Conservation (phyloP, 306 rosid species). For the Vigna nakashimae region DNA sequence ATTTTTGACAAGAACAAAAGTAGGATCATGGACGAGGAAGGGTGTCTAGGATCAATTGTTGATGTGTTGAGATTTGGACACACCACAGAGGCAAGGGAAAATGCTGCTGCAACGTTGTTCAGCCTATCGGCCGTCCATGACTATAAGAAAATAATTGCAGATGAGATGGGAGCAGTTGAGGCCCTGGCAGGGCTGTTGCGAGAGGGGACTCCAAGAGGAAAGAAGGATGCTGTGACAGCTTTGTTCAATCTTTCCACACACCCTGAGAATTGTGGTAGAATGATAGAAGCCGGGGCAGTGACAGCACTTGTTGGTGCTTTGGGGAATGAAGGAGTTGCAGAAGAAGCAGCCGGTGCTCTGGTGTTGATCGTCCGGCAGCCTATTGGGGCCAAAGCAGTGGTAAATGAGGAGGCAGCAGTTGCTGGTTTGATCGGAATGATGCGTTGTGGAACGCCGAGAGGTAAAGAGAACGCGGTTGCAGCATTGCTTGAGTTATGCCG, state of each 20-base stretch:
- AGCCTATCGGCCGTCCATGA: slow-evolving; percentile 94
- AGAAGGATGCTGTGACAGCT: slow-evolving; percentile 96
- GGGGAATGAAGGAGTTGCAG: slow-evolving; percentile 80
- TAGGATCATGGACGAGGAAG: slow-evolving; percentile 78
- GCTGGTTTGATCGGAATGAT: slow-evolving; percentile 81
- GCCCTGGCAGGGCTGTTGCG: slow-evolving; percentile 75
- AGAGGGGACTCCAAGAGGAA: slow-evolving; percentile 87
- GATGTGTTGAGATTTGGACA: slow-evolving; percentile 81
- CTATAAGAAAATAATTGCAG: slow-evolving; percentile 88
- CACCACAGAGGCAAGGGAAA: slow-evolving; percentile 92
- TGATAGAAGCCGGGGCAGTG: slow-evolving; percentile 84
- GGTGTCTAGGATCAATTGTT: slow-evolving; percentile 79
- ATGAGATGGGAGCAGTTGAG: slow-evolving; percentile 73
- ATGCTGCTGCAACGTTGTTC: slow-evolving; percentile 95
- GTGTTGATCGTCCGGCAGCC: slow-evolving; percentile 88
- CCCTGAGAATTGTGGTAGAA: slow-evolving; percentile 69
- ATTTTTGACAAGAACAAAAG: slow-evolving; percentile 87
- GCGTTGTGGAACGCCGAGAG: slow-evolving; percentile 91
- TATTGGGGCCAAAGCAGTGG: slow-evolving; percentile 76
- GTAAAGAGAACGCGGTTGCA: slow-evolving; percentile 95
- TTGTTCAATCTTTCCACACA: slow-evolving; percentile 90
- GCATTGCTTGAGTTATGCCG: slow-evolving; percentile 95
- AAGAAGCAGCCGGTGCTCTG: slow-evolving; percentile 92
- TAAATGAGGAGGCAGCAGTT: slow-evolving; percentile 73
- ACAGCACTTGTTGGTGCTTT: slow-evolving; percentile 79